These are phyloP conservation scores for Lichtheimia ornata DNA, from an alignment of 371 early-diverging fungal genomes.

Conservation along the genomic window DNA sequence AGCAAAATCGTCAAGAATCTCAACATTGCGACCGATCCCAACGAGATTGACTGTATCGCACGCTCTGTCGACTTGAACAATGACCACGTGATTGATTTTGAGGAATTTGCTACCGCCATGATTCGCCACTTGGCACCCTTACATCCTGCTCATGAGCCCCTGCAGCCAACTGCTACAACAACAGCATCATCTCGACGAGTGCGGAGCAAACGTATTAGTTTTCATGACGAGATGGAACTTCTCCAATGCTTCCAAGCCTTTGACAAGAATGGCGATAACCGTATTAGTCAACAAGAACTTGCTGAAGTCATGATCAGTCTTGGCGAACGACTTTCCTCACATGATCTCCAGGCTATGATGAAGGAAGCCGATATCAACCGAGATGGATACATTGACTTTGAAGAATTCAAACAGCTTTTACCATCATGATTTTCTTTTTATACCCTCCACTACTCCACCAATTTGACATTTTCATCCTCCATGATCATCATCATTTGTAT, in stretches of 20 bases:
- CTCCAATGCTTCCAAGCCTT: slow-evolving; percentile 69
- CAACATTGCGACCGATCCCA: slow-evolving; percentile 67
- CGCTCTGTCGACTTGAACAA: slow-evolving; percentile 47
- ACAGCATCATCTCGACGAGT: neutral
- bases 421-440: slow-evolving; percentile 9
- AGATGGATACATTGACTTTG: slow-evolving; percentile 66
- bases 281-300: slow-evolving; percentile 70
- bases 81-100: slow-evolving; percentile 57
- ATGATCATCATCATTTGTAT: too few species aligned
- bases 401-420: slow-evolving; percentile 64
- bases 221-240: slow-evolving; percentile 63
- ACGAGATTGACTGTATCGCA: slow-evolving; percentile 65
- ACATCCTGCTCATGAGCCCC: neutral
- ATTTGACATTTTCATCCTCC: too few species aligned
- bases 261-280: slow-evolving; percentile 75
- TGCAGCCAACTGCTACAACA: neutral
- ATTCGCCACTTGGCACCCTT: slow-evolving; percentile 16
- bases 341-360: slow-evolving; percentile 84
- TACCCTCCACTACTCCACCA: too few species aligned
- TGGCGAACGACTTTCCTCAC: slow-evolving; percentile 65
- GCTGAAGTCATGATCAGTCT: slow-evolving; percentile 69
- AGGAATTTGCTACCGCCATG: slow-evolving; percentile 75
- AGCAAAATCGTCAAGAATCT: slow-evolving; percentile 70
- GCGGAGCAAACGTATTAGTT: slow-evolving; percentile 15
- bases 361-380: slow-evolving; percentile 76